phyloP scores from a whole-genome alignment of 2,329 filamentous ascomycete species.

The Pseudogymnoascus sp. region DNA sequence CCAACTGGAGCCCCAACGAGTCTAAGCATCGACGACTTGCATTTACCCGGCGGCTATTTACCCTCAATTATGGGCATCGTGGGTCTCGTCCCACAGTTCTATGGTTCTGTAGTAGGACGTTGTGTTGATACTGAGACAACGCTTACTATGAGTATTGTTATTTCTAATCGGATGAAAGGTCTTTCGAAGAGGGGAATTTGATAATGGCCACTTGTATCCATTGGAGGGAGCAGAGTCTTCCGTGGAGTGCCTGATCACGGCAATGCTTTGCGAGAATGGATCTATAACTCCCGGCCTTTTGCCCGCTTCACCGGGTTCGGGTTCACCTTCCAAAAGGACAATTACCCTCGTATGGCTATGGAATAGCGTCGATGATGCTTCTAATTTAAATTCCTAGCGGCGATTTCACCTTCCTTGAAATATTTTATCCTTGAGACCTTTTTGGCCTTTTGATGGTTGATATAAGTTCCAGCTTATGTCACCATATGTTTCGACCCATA shows the following conservation, averaged over 20 bases:
- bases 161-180: not conserved
- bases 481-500: not conserved
- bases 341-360: not conserved
- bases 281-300: not conserved
- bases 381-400: not conserved
- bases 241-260: not conserved
- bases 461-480: not conserved
- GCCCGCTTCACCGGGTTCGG: not conserved
- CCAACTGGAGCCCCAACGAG: not conserved
- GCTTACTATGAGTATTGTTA: not conserved
- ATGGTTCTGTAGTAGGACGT: not conserved
- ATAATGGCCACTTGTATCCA: not conserved
- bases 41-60: slow-evolving; percentile 7
- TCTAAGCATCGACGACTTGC: slow-evolving; percentile 1
- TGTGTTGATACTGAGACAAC: not conserved
- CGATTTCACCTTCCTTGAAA: not conserved
- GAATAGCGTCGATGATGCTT: not conserved
- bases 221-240: not conserved
- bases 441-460: not conserved
- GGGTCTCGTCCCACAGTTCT: not conserved
- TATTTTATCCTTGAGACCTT: not conserved
- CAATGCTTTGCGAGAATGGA: not conserved
- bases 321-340: not conserved
- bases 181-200: not conserved
- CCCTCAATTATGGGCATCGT: not conserved